phyloP scores from a whole-genome alignment of 208 protist species.

The Leishmania mexicana region DNA sequence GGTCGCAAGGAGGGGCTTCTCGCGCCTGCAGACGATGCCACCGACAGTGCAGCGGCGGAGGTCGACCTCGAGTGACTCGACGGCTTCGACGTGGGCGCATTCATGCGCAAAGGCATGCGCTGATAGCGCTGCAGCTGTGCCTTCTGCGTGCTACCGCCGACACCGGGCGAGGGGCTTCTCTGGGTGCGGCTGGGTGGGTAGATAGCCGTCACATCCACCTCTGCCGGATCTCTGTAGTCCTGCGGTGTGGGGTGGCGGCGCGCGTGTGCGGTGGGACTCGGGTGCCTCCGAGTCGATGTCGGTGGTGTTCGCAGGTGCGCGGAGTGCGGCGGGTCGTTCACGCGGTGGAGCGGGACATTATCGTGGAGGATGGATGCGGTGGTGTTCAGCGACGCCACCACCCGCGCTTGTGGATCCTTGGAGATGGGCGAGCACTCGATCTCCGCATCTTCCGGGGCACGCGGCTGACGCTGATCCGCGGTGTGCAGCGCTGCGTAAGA shows the following conservation, averaged over 20 bases:
- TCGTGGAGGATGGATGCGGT: constrained; percentile 25
- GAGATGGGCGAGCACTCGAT: constrained; percentile 43
- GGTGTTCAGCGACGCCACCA: constrained; percentile 27
- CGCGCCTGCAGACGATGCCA: not conserved
- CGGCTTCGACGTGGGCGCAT: not conserved
- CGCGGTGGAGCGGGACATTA: not conserved
- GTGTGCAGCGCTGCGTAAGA: constrained; percentile 27
- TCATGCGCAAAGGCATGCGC: not conserved
- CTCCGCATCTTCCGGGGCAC: constrained; percentile 10
- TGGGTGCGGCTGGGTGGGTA: constrained; percentile 18
- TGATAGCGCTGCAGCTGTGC: not conserved
- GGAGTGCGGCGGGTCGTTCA: not conserved
- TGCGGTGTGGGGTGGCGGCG: not conserved
- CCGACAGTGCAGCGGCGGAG: not conserved
- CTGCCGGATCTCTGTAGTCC: constrained; percentile 10
- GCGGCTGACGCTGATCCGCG: constrained; percentile 1
- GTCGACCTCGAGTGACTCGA: not conserved
- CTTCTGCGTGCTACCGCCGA: not conserved
- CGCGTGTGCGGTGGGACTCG: not conserved
- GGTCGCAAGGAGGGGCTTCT: constrained; percentile 15
- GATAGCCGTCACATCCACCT: constrained; percentile 25
- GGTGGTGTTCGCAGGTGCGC: not conserved
- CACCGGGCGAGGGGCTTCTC: constrained; percentile 8
- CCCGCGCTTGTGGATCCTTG: constrained; percentile 24
- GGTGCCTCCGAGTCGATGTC: not conserved